Evolutionary conservation across 306 rosid genomes (phyloP).

Genomic region (Elaeagnus macrophylla): DNA sequence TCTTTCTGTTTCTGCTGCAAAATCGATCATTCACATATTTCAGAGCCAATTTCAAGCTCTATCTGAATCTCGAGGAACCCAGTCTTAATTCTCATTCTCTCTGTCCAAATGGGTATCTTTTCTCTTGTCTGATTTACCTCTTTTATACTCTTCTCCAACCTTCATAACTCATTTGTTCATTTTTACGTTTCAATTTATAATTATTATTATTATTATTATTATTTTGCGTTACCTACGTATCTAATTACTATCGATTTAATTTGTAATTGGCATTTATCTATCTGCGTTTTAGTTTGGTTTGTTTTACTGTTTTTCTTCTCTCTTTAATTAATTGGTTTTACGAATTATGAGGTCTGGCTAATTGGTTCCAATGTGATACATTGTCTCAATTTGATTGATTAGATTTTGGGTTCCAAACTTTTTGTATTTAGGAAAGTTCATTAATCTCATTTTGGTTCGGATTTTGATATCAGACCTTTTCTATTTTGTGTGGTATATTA

Average conservation of each 20-base stretch:
- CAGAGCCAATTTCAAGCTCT: slow-evolving; percentile 11
- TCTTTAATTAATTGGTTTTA: no score
- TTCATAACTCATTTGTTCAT: not conserved
- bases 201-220: no score
- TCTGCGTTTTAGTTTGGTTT: slow-evolving; percentile 25
- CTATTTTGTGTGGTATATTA: slow-evolving; percentile 9
- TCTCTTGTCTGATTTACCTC: slow-evolving; percentile 20
- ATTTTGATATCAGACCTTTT: not conserved
- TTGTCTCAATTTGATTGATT: slow-evolving; percentile 22
- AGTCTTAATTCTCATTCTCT: slow-evolving; percentile 13
- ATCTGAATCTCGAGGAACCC: slow-evolving; percentile 14
- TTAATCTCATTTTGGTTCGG: not conserved
- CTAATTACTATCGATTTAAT: slow-evolving; percentile 17
- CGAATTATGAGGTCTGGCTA: slow-evolving; percentile 11
- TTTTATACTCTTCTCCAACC: slow-evolving; percentile 2
- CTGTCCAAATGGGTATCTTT: slow-evolving; percentile 44
- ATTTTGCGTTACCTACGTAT: slow-evolving; percentile 9
- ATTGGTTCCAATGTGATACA: slow-evolving; percentile 20
- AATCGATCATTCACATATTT: slow-evolving; percentile 21
- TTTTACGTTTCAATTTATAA: not conserved
- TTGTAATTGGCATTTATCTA: slow-evolving; percentile 5
- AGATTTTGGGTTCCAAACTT: slow-evolving; percentile 18
- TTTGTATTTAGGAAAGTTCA: not conserved
- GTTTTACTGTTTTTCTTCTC: slow-evolving; percentile 12
- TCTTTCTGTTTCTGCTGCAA: slow-evolving; percentile 5